These are phyloP conservation scores for Striga asiatica DNA, from an alignment of 257 asterid species.

Conservation along the genomic window DNA sequence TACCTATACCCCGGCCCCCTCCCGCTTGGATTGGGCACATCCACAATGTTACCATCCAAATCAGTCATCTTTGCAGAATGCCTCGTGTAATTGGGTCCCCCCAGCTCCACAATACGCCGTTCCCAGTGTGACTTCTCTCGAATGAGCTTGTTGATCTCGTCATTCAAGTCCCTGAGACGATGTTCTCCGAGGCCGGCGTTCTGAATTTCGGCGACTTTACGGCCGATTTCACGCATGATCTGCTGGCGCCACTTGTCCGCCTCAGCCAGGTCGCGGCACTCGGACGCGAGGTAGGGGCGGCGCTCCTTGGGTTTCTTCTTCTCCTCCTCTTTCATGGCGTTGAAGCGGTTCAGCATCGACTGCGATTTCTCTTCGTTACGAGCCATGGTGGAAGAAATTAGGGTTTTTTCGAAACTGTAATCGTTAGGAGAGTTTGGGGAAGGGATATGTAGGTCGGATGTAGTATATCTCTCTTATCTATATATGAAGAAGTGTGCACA, in stretches of 20 bases:
- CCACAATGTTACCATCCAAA: slow-evolving; percentile 92
- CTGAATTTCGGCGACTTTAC: slow-evolving; percentile 87
- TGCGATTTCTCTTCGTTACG: slow-evolving; percentile 98
- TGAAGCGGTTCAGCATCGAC: slow-evolving; percentile 85
- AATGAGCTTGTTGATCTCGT: slow-evolving; percentile 86
- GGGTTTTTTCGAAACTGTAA: too few relatives aligned
- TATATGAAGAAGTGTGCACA: too few relatives aligned
- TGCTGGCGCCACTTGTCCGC: slow-evolving; percentile 99
- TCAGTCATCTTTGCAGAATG: slow-evolving; percentile 91
- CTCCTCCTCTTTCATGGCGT: slow-evolving; percentile 78
- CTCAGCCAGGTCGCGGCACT: slow-evolving; percentile 91
- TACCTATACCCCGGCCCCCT: slow-evolving; percentile 95
- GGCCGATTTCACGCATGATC: slow-evolving; percentile 88
- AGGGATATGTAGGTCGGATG: too few relatives aligned
- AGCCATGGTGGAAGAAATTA: slow-evolving; percentile 56
- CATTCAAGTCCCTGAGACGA: slow-evolving; percentile 79
- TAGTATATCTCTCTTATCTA: too few relatives aligned
- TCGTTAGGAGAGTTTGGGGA: too few relatives aligned
- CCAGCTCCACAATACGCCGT: slow-evolving; percentile 78
- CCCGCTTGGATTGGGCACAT: slow-evolving; percentile 93
- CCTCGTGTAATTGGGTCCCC: slow-evolving; percentile 62
- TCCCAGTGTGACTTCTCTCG: slow-evolving; percentile 95
- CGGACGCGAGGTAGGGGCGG: slow-evolving; percentile 90
- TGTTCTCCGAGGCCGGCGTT: slow-evolving; percentile 93
- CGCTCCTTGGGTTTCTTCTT: slow-evolving; percentile 91